Percentiles rank a stretch among this genome's conserved stretches.
These are phyloP conservation scores for Termitomyces heimii DNA, from an alignment of 768 basidiomycete genomes.

Conservation along the genomic window DNA sequence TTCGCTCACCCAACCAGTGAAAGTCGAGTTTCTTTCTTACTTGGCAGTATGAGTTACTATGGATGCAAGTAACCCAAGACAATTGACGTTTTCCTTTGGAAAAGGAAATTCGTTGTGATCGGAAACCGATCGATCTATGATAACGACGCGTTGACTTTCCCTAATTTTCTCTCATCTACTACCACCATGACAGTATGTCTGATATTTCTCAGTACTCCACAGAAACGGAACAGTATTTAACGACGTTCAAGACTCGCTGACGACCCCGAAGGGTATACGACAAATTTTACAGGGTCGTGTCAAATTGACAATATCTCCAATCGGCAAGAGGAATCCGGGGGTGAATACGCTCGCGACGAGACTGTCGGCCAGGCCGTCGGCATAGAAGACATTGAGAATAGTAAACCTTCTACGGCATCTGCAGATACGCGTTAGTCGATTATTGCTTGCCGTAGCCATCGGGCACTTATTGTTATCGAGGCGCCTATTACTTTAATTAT, in stretches of 20 bases:
- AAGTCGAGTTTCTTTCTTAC: not conserved
- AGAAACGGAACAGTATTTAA: not conserved
- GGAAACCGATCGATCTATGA: constrained; percentile 3
- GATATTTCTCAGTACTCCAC: not conserved
- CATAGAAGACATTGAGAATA: not conserved
- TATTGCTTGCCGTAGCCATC: not conserved
- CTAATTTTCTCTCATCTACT: not conserved
- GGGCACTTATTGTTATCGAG: not conserved
- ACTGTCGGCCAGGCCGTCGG: not conserved
- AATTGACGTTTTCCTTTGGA: not conserved
- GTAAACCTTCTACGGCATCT: not conserved
- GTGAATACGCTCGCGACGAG: not conserved
- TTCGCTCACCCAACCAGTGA: not conserved
- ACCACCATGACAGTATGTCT: not conserved
- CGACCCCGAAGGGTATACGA: constrained; percentile 1
- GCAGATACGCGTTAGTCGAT: not conserved
- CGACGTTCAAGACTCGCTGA: not conserved
- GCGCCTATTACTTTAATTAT: not conserved
- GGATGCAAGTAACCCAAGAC: not conserved
- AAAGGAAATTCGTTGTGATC: not conserved
- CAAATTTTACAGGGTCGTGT: constrained; percentile 6
- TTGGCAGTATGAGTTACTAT: not conserved
- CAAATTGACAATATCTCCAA: constrained; percentile 6
- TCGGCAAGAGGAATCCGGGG: constrained; percentile 3
- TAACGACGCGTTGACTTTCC: not conserved